Evolutionary conservation across 1,139 yeast species (phyloP).

Genomic region (Geotrichum fermentans): DNA sequence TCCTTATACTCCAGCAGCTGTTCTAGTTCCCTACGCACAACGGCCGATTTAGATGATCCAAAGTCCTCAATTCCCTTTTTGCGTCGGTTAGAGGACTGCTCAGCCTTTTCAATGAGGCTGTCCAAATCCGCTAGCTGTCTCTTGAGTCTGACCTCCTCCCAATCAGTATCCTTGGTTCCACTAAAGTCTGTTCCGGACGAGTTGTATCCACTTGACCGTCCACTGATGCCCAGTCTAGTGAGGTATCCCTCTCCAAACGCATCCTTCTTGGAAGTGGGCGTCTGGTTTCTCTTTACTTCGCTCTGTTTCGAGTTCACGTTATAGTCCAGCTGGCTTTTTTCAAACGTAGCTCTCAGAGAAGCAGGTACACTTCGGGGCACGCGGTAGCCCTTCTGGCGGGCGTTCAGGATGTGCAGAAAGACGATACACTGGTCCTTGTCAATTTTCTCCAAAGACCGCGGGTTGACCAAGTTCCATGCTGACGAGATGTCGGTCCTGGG

Average conservation of each 20-base stretch:
- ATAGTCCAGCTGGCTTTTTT: slow-evolving; percentile 77
- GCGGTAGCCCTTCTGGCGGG: slow-evolving; percentile 79
- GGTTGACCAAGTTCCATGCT: slow-evolving; percentile 94
- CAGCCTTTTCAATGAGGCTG: slow-evolving; percentile 54
- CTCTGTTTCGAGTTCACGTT: slow-evolving; percentile 55
- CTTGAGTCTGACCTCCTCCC: slow-evolving; percentile 85
- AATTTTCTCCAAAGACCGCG: slow-evolving; percentile 77
- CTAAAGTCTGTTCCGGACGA: slow-evolving; percentile 72
- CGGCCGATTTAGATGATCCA: slow-evolving; percentile 40
- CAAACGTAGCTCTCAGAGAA: slow-evolving; percentile 82
- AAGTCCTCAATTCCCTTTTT: slow-evolving; percentile 42
- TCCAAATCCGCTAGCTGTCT: slow-evolving; percentile 75
- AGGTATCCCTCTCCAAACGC: slow-evolving; percentile 48
- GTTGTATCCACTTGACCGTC: slow-evolving; percentile 34
- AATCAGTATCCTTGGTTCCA: slow-evolving; percentile 64
- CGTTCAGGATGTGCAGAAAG: slow-evolving; percentile 83
- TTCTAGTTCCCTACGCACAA: slow-evolving; percentile 69
- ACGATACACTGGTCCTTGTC: slow-evolving; percentile 91
- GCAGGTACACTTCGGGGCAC: slow-evolving; percentile 96
- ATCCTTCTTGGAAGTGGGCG: slow-evolving; percentile 36
- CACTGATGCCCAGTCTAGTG: slow-evolving; percentile 43
- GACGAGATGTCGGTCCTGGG: slow-evolving; percentile 84
- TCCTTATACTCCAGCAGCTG: slow-evolving; percentile 74
- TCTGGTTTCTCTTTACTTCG: slow-evolving; percentile 33
- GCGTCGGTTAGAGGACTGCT: slow-evolving; percentile 45